Conservation (phyloP, 2,329 filamentous ascomycete genomes). For the Drechslera avenae region DNA sequence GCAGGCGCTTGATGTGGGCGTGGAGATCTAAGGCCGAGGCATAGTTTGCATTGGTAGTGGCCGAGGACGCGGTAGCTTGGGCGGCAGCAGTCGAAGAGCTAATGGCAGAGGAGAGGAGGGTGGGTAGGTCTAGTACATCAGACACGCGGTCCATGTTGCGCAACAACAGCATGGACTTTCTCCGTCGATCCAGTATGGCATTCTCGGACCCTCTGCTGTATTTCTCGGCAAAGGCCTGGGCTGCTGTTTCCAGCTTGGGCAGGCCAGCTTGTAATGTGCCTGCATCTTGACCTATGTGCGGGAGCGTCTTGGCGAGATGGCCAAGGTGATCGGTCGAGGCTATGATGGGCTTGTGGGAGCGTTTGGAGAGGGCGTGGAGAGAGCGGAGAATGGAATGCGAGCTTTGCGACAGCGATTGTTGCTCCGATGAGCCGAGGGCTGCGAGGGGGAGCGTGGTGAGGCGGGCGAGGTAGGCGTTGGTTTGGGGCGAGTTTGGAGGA, state of each 20-base stretch:
- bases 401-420: slow-evolving; percentile 77
- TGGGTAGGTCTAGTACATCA: slow-evolving; percentile 88
- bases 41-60: slow-evolving; percentile 69
- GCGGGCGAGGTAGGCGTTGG: slow-evolving; percentile 74
- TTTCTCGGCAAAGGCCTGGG: slow-evolving; percentile 78
- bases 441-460: slow-evolving; percentile 77
- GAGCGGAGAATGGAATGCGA: slow-evolving; percentile 81
- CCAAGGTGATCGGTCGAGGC: slow-evolving; percentile 77
- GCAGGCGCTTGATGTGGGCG: slow-evolving; percentile 87
- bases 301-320: slow-evolving; percentile 74
- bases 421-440: slow-evolving; percentile 74
- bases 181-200: slow-evolving; percentile 70
- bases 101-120: slow-evolving; percentile 80
- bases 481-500: slow-evolving; percentile 56
- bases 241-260: slow-evolving; percentile 77
- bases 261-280: slow-evolving; percentile 72
- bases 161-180: slow-evolving; percentile 78
- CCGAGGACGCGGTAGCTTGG: slow-evolving; percentile 46
- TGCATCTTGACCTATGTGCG: slow-evolving; percentile 68
- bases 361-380: slow-evolving; percentile 85
- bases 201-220: slow-evolving; percentile 76
- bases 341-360: slow-evolving; percentile 84
- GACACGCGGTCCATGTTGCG: slow-evolving; percentile 88
- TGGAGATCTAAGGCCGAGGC: slow-evolving; percentile 88
- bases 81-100: slow-evolving; percentile 59